Conservation (phyloP, 495 filamentous ascomycete genomes). For the Penicillium subrubescens region DNA sequence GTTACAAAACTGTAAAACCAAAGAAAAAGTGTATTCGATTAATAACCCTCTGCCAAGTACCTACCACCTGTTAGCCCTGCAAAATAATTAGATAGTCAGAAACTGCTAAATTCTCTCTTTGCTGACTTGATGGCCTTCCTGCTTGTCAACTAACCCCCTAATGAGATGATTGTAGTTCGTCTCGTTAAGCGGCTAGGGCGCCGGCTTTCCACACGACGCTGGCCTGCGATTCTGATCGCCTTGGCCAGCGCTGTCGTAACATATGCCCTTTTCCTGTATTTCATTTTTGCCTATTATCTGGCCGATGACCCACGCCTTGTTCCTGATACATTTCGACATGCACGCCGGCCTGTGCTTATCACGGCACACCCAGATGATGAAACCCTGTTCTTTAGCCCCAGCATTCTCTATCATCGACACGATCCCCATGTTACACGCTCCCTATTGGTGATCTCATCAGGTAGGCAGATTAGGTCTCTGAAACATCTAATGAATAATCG, state of each 20-base stretch:
- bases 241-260: not conserved
- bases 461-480: not conserved
- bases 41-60: not conserved
- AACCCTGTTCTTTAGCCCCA: slow-evolving; percentile 1
- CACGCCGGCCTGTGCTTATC: not conserved
- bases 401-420: slow-evolving; percentile 2
- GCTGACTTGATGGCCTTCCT: not conserved
- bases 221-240: not conserved
- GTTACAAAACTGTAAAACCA: not conserved
- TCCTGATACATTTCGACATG: not conserved
- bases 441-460: not conserved
- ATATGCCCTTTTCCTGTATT: not conserved
- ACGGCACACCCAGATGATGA: slow-evolving; percentile 3
- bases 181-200: not conserved
- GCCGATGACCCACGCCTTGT: slow-evolving; percentile 4
- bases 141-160: not conserved
- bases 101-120: not conserved
- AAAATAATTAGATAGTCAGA: not conserved
- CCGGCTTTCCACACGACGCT: not conserved
- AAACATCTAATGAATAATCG: not conserved
- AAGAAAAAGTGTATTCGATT: not conserved
- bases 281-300: not conserved
- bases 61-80: not conserved
- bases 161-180: not conserved
- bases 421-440: not conserved